These are phyloP conservation scores for Sclerotinia nivalis DNA, from an alignment of 2,329 filamentous ascomycete species.

Conservation along the genomic window DNA sequence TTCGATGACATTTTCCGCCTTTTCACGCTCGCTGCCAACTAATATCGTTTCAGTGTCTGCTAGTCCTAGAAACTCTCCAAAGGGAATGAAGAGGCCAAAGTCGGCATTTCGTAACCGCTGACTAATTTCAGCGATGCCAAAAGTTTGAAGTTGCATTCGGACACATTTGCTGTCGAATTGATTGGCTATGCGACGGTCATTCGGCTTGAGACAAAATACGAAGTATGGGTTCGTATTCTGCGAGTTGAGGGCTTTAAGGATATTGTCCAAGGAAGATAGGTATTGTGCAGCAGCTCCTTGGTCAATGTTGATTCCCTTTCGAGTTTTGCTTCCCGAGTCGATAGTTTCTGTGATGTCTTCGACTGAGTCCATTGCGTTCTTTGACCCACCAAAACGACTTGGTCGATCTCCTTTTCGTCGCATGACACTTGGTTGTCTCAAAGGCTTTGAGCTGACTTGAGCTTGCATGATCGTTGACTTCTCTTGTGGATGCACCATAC, in stretches of 20 bases:
- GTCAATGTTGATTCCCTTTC: conserved; percentile 52
- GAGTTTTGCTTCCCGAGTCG: conserved; percentile 43
- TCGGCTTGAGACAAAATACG: conserved; percentile 95
- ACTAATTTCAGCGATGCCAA: conserved; percentile 96
- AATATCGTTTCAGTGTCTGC: conserved; percentile 81
- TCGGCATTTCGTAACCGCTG: conserved; percentile 89
- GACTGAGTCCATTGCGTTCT: conserved; percentile 33
- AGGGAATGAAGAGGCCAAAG: conserved; percentile 93
- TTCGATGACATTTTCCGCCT: conserved; percentile 86
- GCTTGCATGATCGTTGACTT: conserved; percentile 91
- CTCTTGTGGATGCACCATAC: conserved; percentile 90
- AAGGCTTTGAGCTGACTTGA: conserved; percentile 91
- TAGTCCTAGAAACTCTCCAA: conserved; percentile 90
- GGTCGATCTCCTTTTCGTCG: conserved; percentile 61
- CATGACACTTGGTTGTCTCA: conserved; percentile 90
- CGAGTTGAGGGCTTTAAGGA: conserved; percentile 81
- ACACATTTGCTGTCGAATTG: conserved; percentile 99
- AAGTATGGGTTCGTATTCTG: conserved; percentile 92
- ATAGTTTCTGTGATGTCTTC: conserved; percentile 52
- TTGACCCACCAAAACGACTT: conserved; percentile 38
- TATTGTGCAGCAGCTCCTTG: conserved; percentile 94
- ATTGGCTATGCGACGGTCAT: conserved; percentile 94
- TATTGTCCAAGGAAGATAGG: conserved; percentile 82
- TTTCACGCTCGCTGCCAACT: conserved; percentile 89
- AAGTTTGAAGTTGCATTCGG: conserved; percentile 87